phyloP scores from a whole-genome alignment of 2,329 filamentous ascomycete genomes.

The Bipolaris gigantea region DNA sequence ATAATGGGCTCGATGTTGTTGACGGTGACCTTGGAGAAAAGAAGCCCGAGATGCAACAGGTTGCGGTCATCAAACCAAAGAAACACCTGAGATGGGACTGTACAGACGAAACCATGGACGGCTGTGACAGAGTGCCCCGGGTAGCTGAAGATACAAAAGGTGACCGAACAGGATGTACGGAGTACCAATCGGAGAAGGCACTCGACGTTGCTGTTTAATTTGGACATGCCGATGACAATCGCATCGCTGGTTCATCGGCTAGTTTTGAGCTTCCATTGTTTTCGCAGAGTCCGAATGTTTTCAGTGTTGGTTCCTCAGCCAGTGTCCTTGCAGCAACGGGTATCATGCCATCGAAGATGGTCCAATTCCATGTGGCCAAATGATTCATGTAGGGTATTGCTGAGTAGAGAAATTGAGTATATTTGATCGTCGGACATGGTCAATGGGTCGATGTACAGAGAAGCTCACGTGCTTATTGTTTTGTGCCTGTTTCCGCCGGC shows the following conservation, averaged over 20 bases:
- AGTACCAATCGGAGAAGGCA: background rate
- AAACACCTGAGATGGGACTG: slow-evolving; percentile 10
- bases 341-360: background rate
- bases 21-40: slow-evolving; percentile 9
- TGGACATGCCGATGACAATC: background rate
- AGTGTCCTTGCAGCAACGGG: background rate
- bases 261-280: background rate
- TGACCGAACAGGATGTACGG: background rate
- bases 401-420: background rate
- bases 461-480: background rate
- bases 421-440: background rate
- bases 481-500: background rate
- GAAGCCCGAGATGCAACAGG: slow-evolving; percentile 2
- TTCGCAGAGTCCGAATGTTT: background rate
- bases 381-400: too few species aligned
- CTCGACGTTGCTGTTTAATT: background rate
- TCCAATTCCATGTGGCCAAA: too few species aligned
- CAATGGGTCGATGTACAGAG: background rate
- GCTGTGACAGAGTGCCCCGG: background rate
- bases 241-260: background rate
- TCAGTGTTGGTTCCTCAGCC: background rate
- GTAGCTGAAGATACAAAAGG: background rate
- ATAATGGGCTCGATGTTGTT: background rate
- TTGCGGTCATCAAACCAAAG: slow-evolving; percentile 1
- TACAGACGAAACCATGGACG: background rate